A percentile compares a stretch with the other conserved stretches of the same genome.
These are phyloP conservation scores for Fusarium austroafricanum DNA, from an alignment of 2,329 filamentous ascomycete genomes.

Conservation along the genomic window DNA sequence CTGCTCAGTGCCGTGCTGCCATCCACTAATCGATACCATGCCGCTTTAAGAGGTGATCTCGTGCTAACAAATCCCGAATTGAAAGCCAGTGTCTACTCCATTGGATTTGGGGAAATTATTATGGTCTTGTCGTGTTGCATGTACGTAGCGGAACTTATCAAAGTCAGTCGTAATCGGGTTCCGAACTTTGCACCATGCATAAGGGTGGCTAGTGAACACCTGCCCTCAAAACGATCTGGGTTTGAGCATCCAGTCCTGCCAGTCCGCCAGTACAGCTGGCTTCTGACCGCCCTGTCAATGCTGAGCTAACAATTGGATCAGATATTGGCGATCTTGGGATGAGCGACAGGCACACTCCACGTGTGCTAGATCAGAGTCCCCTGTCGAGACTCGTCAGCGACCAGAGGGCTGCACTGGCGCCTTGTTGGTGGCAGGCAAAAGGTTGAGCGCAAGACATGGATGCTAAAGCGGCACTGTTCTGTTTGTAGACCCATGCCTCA, in stretches of 20 bases:
- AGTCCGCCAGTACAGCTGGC: constrained; percentile 8
- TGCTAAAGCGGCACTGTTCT: constrained; percentile 22
- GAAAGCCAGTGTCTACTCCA: constrained; percentile 19
- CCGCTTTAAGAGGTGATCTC: constrained; percentile 29
- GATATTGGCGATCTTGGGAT: constrained; percentile 26
- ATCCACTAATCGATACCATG: constrained; percentile 9
- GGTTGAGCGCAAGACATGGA: constrained; percentile 21
- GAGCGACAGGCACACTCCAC: constrained; percentile 39
- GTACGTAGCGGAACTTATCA: neutral
- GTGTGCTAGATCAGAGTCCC: constrained; percentile 35
- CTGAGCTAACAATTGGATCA: constrained; percentile 24
- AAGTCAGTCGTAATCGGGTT: neutral
- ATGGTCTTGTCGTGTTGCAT: neutral
- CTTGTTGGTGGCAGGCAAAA: constrained; percentile 11
- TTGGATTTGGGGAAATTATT: neutral
- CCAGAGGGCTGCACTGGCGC: constrained; percentile 1
- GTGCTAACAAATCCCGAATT: constrained; percentile 12
- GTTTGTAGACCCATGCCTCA: constrained; percentile 23
- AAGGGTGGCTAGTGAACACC: constrained; percentile 1
- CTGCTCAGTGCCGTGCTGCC: constrained; percentile 26
- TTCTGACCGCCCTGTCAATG: constrained; percentile 37
- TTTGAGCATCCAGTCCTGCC: neutral
- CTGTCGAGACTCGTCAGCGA: constrained; percentile 37
- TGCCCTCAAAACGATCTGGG: constrained; percentile 4
- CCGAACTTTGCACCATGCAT: constrained; percentile 2